Base-by-base conservation (phyloP, 164 flowering plant genomes). In the Chloranthus sessilifolius region DNA sequence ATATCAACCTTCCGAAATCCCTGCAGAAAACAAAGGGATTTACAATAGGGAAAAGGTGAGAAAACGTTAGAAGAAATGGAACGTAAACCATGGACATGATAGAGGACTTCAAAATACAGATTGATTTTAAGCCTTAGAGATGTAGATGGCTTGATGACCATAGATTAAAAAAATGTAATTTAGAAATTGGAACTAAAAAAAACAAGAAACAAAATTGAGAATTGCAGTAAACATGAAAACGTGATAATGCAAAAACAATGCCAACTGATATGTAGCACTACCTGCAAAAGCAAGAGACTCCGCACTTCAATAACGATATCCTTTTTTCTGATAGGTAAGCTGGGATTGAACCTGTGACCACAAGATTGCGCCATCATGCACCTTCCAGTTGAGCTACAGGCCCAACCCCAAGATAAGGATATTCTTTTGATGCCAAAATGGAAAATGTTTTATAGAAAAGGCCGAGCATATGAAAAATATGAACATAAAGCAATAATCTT, bases 1-100 rank as follows among this genome's bases (percentile, higher is more conserved):
- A 86, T 41, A 49, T 82, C 87, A 60, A 85, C 63, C 75, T 91
- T 91, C 44, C 90, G 95, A 53, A 91, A 91, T 3, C 96, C 90
- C 98, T 91, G 82, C 65, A 64, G 45, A 41, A 27, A 64, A 15
- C 45, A 48, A 50, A 38, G 53, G 14, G 17, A 41, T 47, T 61
- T 44, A 38, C 48, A 22, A 57, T 20, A 44, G 35, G 45, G 38
- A 44, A 40, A 30, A 28, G 38, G 14, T 38, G 3, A 20, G 14
- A 9, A 29, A 5, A 8, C 27, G 50, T 38, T 14, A 21, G 44
- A 19, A 50, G 11, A 20, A 8, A 40, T 5, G 50, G 3, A 52
- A 45, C 24, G 6, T 29, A 10, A n/a, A n/a, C n/a, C n/a, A 45
- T 25, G 35, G 34, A 51, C 30, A 34, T 23, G 21, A 26, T 31